phyloP scores from a whole-genome alignment of 2,329 filamentous ascomycete species.

The Bipolaris oryzae region DNA sequence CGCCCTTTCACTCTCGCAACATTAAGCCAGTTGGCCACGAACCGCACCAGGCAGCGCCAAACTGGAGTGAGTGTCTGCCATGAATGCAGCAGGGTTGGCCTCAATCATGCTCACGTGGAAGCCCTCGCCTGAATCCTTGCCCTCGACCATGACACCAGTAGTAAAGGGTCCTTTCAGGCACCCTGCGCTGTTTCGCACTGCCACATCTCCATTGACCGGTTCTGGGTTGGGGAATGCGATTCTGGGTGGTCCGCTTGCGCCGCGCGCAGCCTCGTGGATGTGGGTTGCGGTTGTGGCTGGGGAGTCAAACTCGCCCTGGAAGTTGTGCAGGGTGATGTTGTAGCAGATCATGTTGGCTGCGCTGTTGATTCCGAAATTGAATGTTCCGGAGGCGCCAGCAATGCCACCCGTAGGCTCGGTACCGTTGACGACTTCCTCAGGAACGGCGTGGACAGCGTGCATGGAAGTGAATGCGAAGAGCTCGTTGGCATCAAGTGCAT shows the following conservation, averaged over 20 bases:
- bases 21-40: constrained; percentile 53
- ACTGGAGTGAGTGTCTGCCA: constrained; percentile 61
- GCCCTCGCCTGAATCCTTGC: constrained; percentile 55
- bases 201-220: constrained; percentile 15
- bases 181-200: constrained; percentile 30
- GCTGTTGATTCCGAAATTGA: constrained; percentile 61
- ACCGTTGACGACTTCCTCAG: constrained; percentile 58
- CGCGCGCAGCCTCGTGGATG: constrained; percentile 58
- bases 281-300: constrained; percentile 61
- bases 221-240: constrained; percentile 38
- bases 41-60: constrained; percentile 60
- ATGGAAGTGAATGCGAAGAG: constrained; percentile 56
- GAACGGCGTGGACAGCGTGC: constrained; percentile 56
- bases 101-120: constrained; percentile 60
- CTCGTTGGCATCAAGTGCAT: constrained; percentile 17
- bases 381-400: constrained; percentile 55
- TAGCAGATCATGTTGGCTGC: constrained; percentile 52
- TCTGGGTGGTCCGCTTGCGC: constrained; percentile 58
- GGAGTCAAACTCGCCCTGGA: constrained; percentile 60
- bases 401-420: constrained; percentile 53
- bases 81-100: constrained; percentile 57
- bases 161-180: constrained; percentile 35
- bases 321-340: constrained; percentile 59
- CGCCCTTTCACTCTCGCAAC: background rate
- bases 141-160: constrained; percentile 48